Base-by-base conservation (phyloP, 2,329 filamentous ascomycete genomes). In the Leptographium procerum region DNA sequence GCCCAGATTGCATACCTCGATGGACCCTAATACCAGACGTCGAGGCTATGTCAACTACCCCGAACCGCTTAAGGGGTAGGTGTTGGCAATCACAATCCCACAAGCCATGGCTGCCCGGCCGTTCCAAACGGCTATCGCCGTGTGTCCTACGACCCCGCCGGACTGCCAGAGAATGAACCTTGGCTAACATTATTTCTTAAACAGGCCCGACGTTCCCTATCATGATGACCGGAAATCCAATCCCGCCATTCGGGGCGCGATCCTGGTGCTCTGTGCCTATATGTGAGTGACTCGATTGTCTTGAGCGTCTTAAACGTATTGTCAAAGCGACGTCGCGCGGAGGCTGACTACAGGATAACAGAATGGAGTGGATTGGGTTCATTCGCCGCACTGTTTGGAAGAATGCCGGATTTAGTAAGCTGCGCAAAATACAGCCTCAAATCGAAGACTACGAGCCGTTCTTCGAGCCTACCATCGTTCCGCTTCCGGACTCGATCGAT, bases 331-430 rank as follows among this genome's bases (percentile, higher is more conserved):
- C 7, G 14, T n/a, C 40, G 28, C 9, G 16, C 26, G 10, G 16
- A 29, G 14, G 14, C 53, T 55, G 40, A 45, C 57, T 45, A 14
- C 50, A 9, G 40, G 40, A 33, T 4, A 4, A 9, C 33, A 82
- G 79, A 13, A 75, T 87, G 64, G 77, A 83, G 51, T 78, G 75
- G 55, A 66, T 85, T 19, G 72, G 74, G 24, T 74, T 80, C 53
- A 60, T 86, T 10, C 78, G 83, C 54, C 75, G 74, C 60, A 66
- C 76, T 56, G 75, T 86, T 63, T 88, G 83, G 82, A 71, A 71
- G 45, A 85, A 85, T 68, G 83, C 84, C 24, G 84, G 84, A 45
- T 88, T 89, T 66, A 73, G 71, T 52, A 70, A 72, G 5, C 72
- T 89, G 47, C 80, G 81, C 52, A 72, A 77, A 40, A 76, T 83